Conservation (phyloP, 2,329 filamentous ascomycete species). For the Stagonosporopsis cucurbitacearum region DNA sequence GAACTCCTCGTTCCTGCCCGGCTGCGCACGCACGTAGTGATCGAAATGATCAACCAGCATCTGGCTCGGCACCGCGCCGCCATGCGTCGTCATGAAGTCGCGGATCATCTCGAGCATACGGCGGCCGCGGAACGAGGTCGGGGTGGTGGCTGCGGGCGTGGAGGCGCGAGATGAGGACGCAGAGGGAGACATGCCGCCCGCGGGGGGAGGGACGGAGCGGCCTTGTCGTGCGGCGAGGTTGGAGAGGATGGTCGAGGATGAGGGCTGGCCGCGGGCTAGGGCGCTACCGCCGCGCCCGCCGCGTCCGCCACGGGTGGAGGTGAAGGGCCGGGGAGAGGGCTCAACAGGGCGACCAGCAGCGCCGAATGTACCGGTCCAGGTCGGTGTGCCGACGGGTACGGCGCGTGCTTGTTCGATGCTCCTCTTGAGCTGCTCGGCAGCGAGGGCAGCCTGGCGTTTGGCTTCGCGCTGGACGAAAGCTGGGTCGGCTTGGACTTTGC, state of each 20-base stretch:
- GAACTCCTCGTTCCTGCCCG: conserved; percentile 74
- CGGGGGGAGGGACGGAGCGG: conserved; percentile 21
- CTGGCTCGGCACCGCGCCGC: conserved; percentile 80
- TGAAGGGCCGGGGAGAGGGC: conserved; percentile 26
- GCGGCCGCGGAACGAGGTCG: conserved; percentile 42
- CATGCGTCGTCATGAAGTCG: conserved; percentile 78
- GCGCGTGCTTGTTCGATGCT: conserved; percentile 74
- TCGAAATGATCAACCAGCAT: conserved; percentile 91
- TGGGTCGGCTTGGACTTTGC: conserved; percentile 74
- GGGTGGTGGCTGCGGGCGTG: conserved; percentile 35
- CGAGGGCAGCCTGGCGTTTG: conserved; percentile 76
- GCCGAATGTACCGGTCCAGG: conserved; percentile 90
- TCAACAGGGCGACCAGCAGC: conserved; percentile 68
- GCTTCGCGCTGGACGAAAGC: conserved; percentile 83
- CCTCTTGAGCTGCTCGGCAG: conserved; percentile 75
- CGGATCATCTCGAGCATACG: conserved; percentile 66
- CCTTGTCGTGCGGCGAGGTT: conserved; percentile 53
- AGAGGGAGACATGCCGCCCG: conserved; percentile 13
- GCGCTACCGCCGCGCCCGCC: conserved; percentile 33
- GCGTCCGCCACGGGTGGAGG: conserved; percentile 53
- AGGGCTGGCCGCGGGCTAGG: conserved; percentile 50
- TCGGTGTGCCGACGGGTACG: conserved; percentile 82
- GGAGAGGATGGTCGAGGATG: conserved; percentile 52
- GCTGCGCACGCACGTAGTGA: conserved; percentile 72
- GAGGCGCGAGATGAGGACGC: conserved; percentile 34